Base-by-base conservation (phyloP, 345 rosid genomes). In the Ceriops decandra region DNA sequence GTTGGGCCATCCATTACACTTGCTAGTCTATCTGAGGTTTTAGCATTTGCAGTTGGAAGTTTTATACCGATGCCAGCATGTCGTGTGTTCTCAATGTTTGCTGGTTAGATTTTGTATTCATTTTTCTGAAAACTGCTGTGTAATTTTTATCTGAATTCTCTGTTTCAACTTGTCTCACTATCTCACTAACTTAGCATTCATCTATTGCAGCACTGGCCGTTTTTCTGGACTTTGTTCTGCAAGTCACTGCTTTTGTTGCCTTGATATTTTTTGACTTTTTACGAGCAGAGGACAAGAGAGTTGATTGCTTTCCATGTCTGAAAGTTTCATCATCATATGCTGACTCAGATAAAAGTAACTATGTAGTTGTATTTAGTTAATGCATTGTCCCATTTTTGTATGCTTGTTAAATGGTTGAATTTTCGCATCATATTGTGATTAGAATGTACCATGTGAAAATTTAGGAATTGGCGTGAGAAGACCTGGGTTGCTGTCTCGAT, bases 1-100 rank as follows among this genome's bases (percentile, higher is more conserved):
- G 98, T 91, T 80, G 98, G 98, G 60, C 98, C 98, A 74, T 93
- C 97, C 28, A 93, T 93, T 65, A 93, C 98, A 57, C 97, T 93
- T 74, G 98, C 98, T 72, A 93, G 97, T 84, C 79, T 91, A 69
- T 82, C 96, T 15, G 98, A 93, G 77, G 93, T 91, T 75, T 71
- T 89, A 77, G 98, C 96, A 66, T 93, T 93, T 85, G 97, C 98
- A 42, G 97, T 89, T 77, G 98, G 97, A 73, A 89, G 87, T 81
- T 93, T 88, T 72, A 89, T 89, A 30, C 92, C 92, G 38, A 93
- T 93, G 98, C 98, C 98, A 47, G 98, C 98, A 35, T 93, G 96
- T 74, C 89, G 96, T 74, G 91, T 93, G 6, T 93, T 93, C 82
- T 93, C 98, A 74, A 89, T 93, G 97, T 93, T 93, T 79, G 98